phyloP scores from a whole-genome alignment of 257 asterid species.

The Sherardia arvensis region DNA sequence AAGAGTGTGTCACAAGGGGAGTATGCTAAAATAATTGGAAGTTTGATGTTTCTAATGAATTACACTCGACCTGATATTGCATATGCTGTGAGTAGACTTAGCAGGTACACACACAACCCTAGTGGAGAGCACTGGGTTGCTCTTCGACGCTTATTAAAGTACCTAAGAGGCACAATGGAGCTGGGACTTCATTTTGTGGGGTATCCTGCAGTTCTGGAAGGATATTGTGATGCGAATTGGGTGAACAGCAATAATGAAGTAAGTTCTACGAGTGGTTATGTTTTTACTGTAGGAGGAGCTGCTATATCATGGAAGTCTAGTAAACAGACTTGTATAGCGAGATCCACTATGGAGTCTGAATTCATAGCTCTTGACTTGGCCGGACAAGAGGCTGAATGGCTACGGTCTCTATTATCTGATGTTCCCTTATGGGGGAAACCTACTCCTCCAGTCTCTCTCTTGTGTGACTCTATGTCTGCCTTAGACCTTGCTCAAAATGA shows the following conservation, averaged over 20 bases:
- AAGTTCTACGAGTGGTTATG: neutral
- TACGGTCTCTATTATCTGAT: neutral
- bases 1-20: neutral
- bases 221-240: conserved; percentile 4
- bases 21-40: neutral
- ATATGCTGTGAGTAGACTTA: neutral
- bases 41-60: neutral
- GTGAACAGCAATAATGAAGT: neutral
- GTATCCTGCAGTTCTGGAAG: neutral
- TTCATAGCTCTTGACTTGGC: neutral
- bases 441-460: neutral
- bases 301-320: neutral
- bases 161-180: neutral
- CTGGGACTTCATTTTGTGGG: neutral
- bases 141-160: neutral
- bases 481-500: neutral
- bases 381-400: neutral
- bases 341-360: neutral
- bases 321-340: neutral
- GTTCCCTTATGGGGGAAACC: neutral
- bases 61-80: neutral
- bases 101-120: neutral
- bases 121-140: neutral
- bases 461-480: neutral
- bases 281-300: neutral